Evolutionary conservation across 192 early-diverging fungal genomes (phyloP), one percentile per base, ranked within the genome.

Genomic region (Coemansia sp.): DNA sequence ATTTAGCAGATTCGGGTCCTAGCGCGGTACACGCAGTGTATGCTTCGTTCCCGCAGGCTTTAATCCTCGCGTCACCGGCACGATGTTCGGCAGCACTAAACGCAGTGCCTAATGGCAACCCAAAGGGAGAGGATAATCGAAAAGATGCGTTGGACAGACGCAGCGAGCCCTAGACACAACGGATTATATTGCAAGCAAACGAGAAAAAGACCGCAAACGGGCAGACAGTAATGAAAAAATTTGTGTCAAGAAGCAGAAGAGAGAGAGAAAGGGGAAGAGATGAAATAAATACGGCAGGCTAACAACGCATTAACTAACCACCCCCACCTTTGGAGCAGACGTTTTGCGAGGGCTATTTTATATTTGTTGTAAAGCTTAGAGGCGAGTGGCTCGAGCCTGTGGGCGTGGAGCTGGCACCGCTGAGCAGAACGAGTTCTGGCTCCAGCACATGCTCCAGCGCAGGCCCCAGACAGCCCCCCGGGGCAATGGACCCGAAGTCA

Each of bases 401-500:
- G 29, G 5, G 5, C 29, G 5, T 14, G 1, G 41, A 15, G 41
- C 12, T 43, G 10, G 8, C 41, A 43, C 3, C 10, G 15, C 41
- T 11, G 41, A 15, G 29, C 29, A 6, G 29, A 6, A 32, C 29
- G 41, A 15, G 41, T 43, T 43, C 41, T 43, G 41, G 41, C 41
- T 43, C 41, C 41, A 4, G 41, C 4, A 32, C 29, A 32, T 32
- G 29, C 29, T 32, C 41, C 41, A 11, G 41, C 41, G 3, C 41
- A 43, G 29, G 29, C 29, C 29, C 29, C 29, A 32, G 29, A 32
- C 29, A 32, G 29, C 29, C 29, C 29, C 29, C 29, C 15, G 19
- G 38, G 57, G 57, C 21, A 23, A 50, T 15, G 14, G 47, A 47
- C 59, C 48, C 45, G 25, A 11, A 55, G 25, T 55, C 53, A 29